phyloP scores from a whole-genome alignment of 2,329 filamentous ascomycete genomes.

The Scedosporium boydii region DNA sequence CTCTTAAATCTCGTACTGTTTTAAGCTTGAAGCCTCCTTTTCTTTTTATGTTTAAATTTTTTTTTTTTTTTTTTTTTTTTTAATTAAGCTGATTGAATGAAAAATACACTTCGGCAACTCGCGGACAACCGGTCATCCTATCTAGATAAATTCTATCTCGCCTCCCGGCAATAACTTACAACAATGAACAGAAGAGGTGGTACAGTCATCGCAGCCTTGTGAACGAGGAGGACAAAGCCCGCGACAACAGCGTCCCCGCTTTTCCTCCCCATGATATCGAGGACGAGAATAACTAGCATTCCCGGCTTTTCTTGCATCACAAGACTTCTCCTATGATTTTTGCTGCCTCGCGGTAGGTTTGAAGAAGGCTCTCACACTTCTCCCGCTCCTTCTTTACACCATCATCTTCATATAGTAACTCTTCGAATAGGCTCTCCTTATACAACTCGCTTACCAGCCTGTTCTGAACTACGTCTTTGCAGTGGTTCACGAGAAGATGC shows the following conservation, averaged over 20 bases:
- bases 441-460: slow-evolving; percentile 91
- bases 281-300: not conserved
- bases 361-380: slow-evolving; percentile 93
- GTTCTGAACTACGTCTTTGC: slow-evolving; percentile 96
- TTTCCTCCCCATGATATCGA: not conserved
- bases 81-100: no score
- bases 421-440: slow-evolving; percentile 81
- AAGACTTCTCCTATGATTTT: slow-evolving; percentile 97
- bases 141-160: no score
- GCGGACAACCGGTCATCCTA: no score
- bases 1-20: no score
- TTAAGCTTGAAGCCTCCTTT: no score
- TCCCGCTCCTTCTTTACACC: slow-evolving; percentile 94
- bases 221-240: no score
- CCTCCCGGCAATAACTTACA: not conserved
- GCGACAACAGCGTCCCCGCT: no score
- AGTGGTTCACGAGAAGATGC: slow-evolving; percentile 97
- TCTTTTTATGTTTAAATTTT: no score
- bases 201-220: no score
- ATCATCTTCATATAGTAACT: slow-evolving; percentile 94
- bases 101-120: no score
- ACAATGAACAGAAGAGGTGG: not conserved
- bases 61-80: no score
- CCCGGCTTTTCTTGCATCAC: slow-evolving; percentile 29
- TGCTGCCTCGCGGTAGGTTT: slow-evolving; percentile 93